phyloP scores from a whole-genome alignment of 768 basidiomycete genomes.

The Filobasidium floriforme region DNA sequence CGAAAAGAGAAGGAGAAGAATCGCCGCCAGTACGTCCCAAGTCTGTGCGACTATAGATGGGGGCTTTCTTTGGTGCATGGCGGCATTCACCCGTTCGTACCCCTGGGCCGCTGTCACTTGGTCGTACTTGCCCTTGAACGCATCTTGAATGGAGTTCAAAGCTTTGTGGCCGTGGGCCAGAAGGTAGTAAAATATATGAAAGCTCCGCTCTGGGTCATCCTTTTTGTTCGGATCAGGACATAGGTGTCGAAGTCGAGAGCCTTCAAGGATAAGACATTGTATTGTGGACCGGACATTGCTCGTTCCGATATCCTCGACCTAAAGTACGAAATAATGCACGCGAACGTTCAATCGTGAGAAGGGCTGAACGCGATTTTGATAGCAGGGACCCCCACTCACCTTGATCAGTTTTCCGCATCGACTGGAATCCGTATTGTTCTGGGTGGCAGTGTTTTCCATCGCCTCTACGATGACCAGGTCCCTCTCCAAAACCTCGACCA shows the following conservation, averaged over 20 bases:
- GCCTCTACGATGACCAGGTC: not conserved
- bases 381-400: not conserved
- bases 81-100: not conserved
- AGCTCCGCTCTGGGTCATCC: not conserved
- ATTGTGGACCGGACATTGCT: not conserved
- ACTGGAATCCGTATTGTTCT: not conserved
- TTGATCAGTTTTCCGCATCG: not conserved
- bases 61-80: not conserved
- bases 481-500: not conserved
- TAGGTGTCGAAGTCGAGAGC: not conserved
- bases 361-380: not conserved
- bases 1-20: not conserved
- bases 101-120: not conserved
- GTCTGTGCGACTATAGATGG: not conserved
- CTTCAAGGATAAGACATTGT: not conserved
- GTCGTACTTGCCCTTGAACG: not conserved
- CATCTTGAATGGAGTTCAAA: not conserved
- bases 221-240: constrained; percentile 1
- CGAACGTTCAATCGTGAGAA: not conserved
- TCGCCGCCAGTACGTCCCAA: not conserved
- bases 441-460: not conserved
- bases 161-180: not conserved
- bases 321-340: too few relatives aligned
- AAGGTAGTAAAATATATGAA: not conserved
- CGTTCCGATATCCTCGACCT: not conserved